A percentile compares a stretch with the other conserved stretches of the same genome.
These are phyloP conservation scores for Solanum gracilifrons DNA, from an alignment of 257 asterid genomes.

Conservation along the genomic window DNA sequence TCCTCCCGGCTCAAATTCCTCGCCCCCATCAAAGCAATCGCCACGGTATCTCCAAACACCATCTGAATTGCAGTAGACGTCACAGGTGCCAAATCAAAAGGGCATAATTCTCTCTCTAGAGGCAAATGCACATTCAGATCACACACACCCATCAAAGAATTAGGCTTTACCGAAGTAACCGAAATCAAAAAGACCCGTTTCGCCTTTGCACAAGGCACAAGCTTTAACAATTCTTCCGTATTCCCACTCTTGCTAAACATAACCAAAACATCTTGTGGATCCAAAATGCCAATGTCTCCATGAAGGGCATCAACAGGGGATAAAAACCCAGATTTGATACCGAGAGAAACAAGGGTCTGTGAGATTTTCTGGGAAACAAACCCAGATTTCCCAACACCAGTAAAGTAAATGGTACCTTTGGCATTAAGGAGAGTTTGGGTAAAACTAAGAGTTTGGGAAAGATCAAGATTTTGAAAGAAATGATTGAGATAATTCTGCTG, in stretches of 20 bases:
- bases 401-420: slow-evolving; percentile 66
- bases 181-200: slow-evolving; percentile 75
- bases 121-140: slow-evolving; percentile 96
- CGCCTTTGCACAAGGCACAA: slow-evolving; percentile 87
- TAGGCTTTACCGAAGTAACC: slow-evolving; percentile 71
- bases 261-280: slow-evolving; percentile 49
- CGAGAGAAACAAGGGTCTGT: slow-evolving; percentile 74
- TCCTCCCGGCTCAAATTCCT: slow-evolving; percentile 67
- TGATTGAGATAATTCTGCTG: slow-evolving; percentile 85
- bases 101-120: slow-evolving; percentile 76
- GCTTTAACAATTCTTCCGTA: slow-evolving; percentile 62
- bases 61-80: slow-evolving; percentile 41
- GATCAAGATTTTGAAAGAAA: slow-evolving; percentile 84
- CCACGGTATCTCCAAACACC: slow-evolving; percentile 83
- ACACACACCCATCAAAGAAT: slow-evolving; percentile 44
- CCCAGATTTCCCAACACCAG: slow-evolving; percentile 97
- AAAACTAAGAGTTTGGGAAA: slow-evolving; percentile 66
- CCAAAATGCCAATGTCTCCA: slow-evolving; percentile 90
- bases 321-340: slow-evolving; percentile 64
- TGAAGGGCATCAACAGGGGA: slow-evolving; percentile 93
- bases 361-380: slow-evolving; percentile 85
- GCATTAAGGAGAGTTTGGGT: slow-evolving; percentile 65
- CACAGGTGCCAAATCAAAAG: slow-evolving; percentile 82
- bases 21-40: slow-evolving; percentile 82
- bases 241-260: slow-evolving; percentile 93